Conservation (phyloP, 306 rosid genomes). For the Gillenia trifoliata region DNA sequence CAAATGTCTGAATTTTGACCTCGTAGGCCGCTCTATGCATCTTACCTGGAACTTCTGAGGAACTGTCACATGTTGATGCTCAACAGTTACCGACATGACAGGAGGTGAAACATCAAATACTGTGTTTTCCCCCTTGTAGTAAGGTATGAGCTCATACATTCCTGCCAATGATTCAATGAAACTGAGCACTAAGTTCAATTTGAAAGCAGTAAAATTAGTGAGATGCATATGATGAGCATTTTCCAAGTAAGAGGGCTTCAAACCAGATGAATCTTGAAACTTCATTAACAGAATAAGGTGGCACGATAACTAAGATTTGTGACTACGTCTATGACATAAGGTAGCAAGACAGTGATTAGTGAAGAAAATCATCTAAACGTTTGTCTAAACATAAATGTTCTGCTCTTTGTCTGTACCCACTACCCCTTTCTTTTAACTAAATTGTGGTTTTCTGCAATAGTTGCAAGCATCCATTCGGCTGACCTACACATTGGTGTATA, state of each 20-base stretch:
- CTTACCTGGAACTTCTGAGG: constrained; percentile 86
- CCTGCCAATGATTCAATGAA: constrained; percentile 49
- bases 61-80: constrained; percentile 76
- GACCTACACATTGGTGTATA: not conserved
- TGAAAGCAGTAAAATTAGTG: not conserved
- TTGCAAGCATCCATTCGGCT: not conserved
- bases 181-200: constrained; percentile 1
- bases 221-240: constrained; percentile 21
- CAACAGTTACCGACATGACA: constrained; percentile 57
- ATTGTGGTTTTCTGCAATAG: not conserved
- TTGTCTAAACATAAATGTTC: not conserved
- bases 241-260: not conserved
- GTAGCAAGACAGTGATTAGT: not conserved
- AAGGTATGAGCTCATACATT: constrained; percentile 77
- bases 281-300: constrained; percentile 11
- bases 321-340: not conserved
- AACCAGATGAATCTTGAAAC: constrained; percentile 16
- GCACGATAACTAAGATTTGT: not conserved
- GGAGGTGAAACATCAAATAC: constrained; percentile 94
- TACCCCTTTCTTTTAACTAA: not conserved
- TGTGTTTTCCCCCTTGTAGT: constrained; percentile 95
- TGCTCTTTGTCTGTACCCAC: not conserved
- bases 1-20: not conserved
- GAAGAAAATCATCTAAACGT: not conserved
- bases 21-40: not conserved